Conservation (phyloP, 2,329 filamentous ascomycete genomes). For the Calonectria pseudoturangicola region DNA sequence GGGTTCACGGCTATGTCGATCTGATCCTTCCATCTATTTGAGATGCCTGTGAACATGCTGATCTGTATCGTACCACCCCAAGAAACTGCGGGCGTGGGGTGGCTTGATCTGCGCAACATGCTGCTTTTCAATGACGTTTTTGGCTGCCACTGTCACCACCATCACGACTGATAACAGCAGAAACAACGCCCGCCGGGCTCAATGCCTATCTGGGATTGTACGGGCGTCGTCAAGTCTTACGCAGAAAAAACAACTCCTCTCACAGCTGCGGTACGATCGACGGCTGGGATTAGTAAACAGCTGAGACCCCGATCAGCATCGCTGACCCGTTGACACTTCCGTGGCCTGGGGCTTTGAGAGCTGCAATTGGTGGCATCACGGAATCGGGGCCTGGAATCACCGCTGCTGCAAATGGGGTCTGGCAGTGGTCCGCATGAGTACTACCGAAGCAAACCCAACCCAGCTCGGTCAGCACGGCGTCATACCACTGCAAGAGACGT, state of each 20-base stretch:
- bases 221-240: not conserved
- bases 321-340: constrained; percentile 14
- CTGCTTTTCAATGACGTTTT: not conserved
- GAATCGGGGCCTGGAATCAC: constrained; percentile 19
- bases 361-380: constrained; percentile 13
- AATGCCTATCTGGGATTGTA: constrained; percentile 8
- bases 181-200: constrained; percentile 15
- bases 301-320: constrained; percentile 33
- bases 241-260: constrained; percentile 15
- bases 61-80: constrained; percentile 26
- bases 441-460: constrained; percentile 10
- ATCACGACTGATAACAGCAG: constrained; percentile 1
- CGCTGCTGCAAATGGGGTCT: constrained; percentile 16
- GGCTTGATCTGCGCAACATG: constrained; percentile 2
- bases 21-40: constrained; percentile 17
- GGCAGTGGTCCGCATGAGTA: constrained; percentile 3
- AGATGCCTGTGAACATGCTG: constrained; percentile 18
- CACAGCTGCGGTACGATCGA: constrained; percentile 26
- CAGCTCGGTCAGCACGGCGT: not conserved
- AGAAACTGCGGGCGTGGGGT: not conserved
- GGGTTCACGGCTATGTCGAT: constrained; percentile 31
- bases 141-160: not conserved
- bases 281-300: constrained; percentile 25
- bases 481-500: constrained; percentile 12
- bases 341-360: not conserved